Base-by-base conservation (phyloP, 768 basidiomycete species). In the Suillus paluster region DNA sequence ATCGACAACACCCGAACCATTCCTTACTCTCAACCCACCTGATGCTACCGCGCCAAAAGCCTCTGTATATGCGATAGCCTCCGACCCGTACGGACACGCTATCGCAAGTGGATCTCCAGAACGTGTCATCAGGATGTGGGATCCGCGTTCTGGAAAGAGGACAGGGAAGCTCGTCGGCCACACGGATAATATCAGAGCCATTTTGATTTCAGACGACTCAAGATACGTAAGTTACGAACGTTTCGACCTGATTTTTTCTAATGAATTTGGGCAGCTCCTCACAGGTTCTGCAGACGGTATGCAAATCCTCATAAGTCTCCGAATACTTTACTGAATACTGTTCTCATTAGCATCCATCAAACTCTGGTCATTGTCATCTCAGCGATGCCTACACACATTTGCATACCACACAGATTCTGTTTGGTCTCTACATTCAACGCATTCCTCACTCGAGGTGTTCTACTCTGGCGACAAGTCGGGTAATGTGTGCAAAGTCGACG, bases 391-490 rank as follows among this genome's bases (percentile, higher is more conserved):
- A 17, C 95, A 99, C 70, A 99, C 97, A 2, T 99, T 98, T 78
- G 92, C 93, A 0, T 90, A 98, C 70, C 97, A 99, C 72, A 88
- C 92, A 15, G 94, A 96, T 63, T 92, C 91, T 15, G 95, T 98
- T 50, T 99, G 97, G 97, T 89, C 96, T 0, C 80, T 99, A 8
- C 87, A 86, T 71, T 97, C 95, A 10, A 82, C 86, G 0, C 95
- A 99, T 72, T 93, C 95, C 0, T 87, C 90, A 9, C 81, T 99
- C 57, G 87, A 87, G 72, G 82, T 87, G 2, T 99, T 99, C 79
- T 98, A 97, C 77, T 97, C 96, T 0, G 97, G 97, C 11, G 97
- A 98, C 68, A 85, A 92, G 33, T 86, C 91, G 4, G 97, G 97
- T n/a, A 80, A 89, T 61, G 87, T 99, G 8, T 94, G 93, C 73